Evolutionary conservation across 1,284 basidiomycete genomes (phyloP).

Genomic region (Cutaneotrichosporon sp.): DNA sequence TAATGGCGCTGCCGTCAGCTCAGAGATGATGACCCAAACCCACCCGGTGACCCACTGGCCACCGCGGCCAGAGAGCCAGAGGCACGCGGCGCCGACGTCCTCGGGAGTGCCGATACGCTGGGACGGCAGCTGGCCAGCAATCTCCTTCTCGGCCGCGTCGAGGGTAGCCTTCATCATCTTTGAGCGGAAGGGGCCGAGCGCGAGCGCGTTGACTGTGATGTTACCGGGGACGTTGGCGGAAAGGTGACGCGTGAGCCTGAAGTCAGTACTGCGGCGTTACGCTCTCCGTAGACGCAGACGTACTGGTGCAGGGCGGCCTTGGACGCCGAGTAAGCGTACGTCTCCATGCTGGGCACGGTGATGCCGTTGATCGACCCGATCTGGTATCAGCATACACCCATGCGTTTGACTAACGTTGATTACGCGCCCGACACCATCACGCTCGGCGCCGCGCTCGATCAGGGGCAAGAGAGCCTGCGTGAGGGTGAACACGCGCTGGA

Average conservation of each 20-base stretch:
- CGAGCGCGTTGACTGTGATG: constrained; percentile 64
- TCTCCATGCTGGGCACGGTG: constrained; percentile 56
- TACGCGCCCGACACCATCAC: constrained; percentile 53
- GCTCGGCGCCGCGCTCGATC: constrained; percentile 54
- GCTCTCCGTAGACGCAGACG: no score
- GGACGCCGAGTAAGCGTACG: constrained; percentile 64
- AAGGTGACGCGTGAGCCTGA: constrained; percentile 59
- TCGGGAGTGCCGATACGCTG: constrained; percentile 59
- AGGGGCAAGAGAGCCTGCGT: constrained; percentile 63
- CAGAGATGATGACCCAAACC: neutral
- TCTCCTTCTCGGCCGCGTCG: constrained; percentile 51
- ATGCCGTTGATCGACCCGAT: constrained; percentile 63
- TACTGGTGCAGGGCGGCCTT: constrained; percentile 54
- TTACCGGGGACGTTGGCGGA: constrained; percentile 60
- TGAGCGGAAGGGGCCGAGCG: constrained; percentile 54
- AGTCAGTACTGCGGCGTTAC: neutral
- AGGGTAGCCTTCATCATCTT: constrained; percentile 60
- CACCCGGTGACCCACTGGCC: constrained; percentile 59
- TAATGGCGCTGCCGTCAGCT: constrained; percentile 49
- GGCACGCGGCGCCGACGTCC: constrained; percentile 59
- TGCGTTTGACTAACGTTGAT: constrained; percentile 50
- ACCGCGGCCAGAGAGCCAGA: constrained; percentile 59
- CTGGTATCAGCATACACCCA: constrained; percentile 36
- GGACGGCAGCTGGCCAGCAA: constrained; percentile 54
- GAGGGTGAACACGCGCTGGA: constrained; percentile 65